Evolutionary conservation across 176 grass and related monocot genomes (phyloP), one percentile per base, ranked within the genome.

Genomic region (Musa itinerans): DNA sequence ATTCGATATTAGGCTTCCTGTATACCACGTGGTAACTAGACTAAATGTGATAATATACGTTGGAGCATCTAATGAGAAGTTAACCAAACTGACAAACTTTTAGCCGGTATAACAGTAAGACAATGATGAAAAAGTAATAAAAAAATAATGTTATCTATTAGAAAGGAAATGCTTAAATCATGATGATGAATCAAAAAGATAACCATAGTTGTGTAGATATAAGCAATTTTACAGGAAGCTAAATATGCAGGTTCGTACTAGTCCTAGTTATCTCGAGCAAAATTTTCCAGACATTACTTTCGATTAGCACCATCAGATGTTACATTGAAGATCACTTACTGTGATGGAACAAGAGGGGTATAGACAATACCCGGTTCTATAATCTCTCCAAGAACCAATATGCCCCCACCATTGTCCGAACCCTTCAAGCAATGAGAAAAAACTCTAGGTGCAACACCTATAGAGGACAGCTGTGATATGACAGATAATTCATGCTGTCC

Each of bases 401-500:
- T 89, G 26, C 95, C 95, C 55, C 95, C 95, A 55, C 95, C 95
- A 84, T 89, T 92, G 13, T 94, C 86, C 71, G 95, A 94, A 72
- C 95, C 95, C 85, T 99, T 99, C 65, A 99, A 83, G 85, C 95
- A 99, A 85, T 99, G 95, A 54, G 95, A 99, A 58, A 99, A 99
- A 5, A 87, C 89, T 78, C 85, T 99, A 65, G 88, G 95, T 73
- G 90, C 77, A 27, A 99, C 88, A 48, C 91, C 91, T 76, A 81
- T 74, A 75, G 86, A 83, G 53, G 85, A 86, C 63, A 99, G 71
- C 56, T 99, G 95, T 29, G 95, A 94, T 73, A 99, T 25, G 27
- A 99, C 86, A 63, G 95, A 99, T 65, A 99, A 24, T 22, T 84
- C 86, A 57, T 99, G 95, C 69, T 89, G 95, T 69, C 95, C 95